Conservation (phyloP, 108 stramenopile species). For the Bacterosira constricta region DNA sequence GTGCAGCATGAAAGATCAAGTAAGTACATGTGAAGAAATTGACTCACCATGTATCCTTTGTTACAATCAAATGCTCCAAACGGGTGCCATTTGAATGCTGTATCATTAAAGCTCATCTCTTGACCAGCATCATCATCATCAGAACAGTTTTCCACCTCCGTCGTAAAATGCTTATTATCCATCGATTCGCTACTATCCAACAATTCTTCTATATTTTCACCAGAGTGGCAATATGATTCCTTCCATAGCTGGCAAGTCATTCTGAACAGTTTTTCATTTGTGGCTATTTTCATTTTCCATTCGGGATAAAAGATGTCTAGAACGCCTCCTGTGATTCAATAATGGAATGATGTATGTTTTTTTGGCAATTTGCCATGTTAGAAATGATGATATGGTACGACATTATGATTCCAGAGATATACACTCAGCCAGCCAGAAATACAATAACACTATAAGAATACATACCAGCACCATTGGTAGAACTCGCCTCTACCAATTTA, state of each 20-base stretch:
- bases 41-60: conserved; percentile 63
- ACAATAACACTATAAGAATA: too few relatives aligned
- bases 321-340: conserved; percentile 73
- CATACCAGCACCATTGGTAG: conserved; percentile 75
- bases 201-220: conserved; percentile 51
- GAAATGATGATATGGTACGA: too few relatives aligned
- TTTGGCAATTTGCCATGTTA: too few relatives aligned
- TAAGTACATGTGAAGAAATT: neutral
- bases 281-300: conserved; percentile 84
- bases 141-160: too few relatives aligned
- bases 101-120: neutral
- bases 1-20: too few relatives aligned
- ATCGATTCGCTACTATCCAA: neutral
- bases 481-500: conserved; percentile 55
- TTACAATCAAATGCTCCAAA: conserved; percentile 72
- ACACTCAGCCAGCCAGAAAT: too few relatives aligned
- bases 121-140: neutral
- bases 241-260: conserved; percentile 82
- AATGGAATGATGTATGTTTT: neutral
- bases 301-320: conserved; percentile 87
- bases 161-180: conserved; percentile 8
- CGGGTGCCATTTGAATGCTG: conserved; percentile 71
- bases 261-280: conserved; percentile 62
- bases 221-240: conserved; percentile 70
- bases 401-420: too few relatives aligned